Base-by-base conservation (phyloP, 768 basidiomycete genomes). In the Mycena belliarum region DNA sequence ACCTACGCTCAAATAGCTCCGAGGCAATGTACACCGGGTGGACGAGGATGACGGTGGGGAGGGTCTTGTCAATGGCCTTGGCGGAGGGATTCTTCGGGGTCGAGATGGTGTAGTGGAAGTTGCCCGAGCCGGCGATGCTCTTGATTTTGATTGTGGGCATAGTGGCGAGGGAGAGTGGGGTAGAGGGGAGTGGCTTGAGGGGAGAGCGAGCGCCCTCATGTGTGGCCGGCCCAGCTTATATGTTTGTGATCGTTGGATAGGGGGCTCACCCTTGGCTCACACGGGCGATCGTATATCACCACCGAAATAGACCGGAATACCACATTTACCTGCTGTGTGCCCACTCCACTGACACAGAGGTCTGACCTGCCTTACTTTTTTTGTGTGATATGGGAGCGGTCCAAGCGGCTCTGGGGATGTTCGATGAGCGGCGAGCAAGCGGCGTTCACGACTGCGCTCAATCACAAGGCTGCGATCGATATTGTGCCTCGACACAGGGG, bases 41-140 rank as follows among this genome's bases (percentile, higher is more conserved):
- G 20, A 77, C 57, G 55, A 76, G 75, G 20, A 79, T 43, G 32
- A 77, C 68, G 16, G 68, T 72, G 14, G 76, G 77, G 21, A 77
- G 44, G n/a, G 63, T 66, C 16, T 68, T 61, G 51, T 69, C 69
- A 28, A 79, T 73, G 23, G 61, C 43, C n/a, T 66, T 59, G 16
- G 72, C 71, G 10, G 65, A 65, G 8, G 66, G 50, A 20, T 59
- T 68, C 18, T 65, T 69, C 18, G 77, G 76, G 1, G 76, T 79
- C 1, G 75, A 66, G 35, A 79, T 76, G 23, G 64, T 65, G 53
- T 77, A 79, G 56, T 66, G 61, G 43, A 72, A 67, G 28, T 68
- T 69, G 60, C 66, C 64, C 11, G 66, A 52, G 3, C 74, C 73
- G 37, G 62, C 63, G n/a, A 69, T 60, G 51, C 68, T 71, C 37